Evolutionary conservation across 1,284 basidiomycete genomes (phyloP), one percentile per base, ranked within the genome.

Genomic region (Malassezia psittaci): DNA sequence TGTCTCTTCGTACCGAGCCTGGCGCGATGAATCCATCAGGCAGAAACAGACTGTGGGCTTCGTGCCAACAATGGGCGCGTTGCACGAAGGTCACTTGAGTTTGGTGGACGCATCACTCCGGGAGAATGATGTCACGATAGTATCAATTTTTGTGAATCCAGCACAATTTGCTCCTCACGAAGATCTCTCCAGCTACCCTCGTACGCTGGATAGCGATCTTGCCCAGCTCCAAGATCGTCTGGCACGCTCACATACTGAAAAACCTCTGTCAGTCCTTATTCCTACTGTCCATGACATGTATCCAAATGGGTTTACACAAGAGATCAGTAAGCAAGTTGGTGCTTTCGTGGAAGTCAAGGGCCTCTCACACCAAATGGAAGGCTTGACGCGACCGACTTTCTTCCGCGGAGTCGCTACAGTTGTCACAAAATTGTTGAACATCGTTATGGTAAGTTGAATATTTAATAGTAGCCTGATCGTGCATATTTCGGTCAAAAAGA

Each of bases 401-500:
- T 96, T 98, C 78, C 82, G 89, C 54, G 93, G 93, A 3, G 93
- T 98, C 2, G 87, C 90, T 0, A 98, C 93, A 0, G 85, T 96
- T 45, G 90, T 93, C 54, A 87, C 87, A 3, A 98, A 96, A 76
- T 80, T 96, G 12, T 96, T 96, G 79, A 91, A 96, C 72, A 83
- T 83, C 44, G 82, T 96, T 41, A 83, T 93, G 79, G 88, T 87
- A 51, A 29, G 40, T 43, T 15, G 19, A 44, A 44, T 12, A 12
- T 41, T 34, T 51, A 34, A 37, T 32, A 29, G 10, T 48, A 90
- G 87, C 93, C 93, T 2, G 88, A 88, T 50, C 82, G 83, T 54
- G 84, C 88, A 19, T 98, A 96, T 76, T 96, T 98, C 68, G 93
- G 94, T 0, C 93, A 96, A 76, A 98, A 98, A 75, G 93, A 98